Evolutionary conservation across 23 red algal genomes (phyloP), one percentile per base, ranked within the genome.

Genomic region (Gracilaria caudata): DNA sequence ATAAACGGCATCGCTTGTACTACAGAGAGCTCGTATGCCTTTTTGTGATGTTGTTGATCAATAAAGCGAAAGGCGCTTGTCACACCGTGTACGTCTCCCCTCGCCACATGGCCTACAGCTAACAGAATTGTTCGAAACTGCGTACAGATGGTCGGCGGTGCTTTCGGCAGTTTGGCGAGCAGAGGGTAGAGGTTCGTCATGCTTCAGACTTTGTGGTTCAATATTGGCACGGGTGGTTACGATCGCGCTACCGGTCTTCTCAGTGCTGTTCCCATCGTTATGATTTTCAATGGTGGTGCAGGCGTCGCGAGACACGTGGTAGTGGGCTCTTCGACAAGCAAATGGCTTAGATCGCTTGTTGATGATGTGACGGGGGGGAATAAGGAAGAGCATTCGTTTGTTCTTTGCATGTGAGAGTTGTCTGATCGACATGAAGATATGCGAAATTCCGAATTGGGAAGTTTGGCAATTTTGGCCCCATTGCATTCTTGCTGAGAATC

Each of bases 1-100:
- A 88, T 81, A 80, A 95, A 90, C 11, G 87, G 84, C 36, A 80
- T 68, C 13, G 93, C 74, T 74, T 95, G 93, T 24, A 95, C 65
- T 34, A 95, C 36, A 3, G 84, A 65, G 20, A 92, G 68, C 30
- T 95, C 84, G 73, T 90, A 95, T 14, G 85, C 93, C 20, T 80
- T 78, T 9, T 40, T 74, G 9, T 74, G 73, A 33, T 70, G 45
- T 51, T 54, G 8, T 12, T 56, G 38, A 39, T 86, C 73, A 7
- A 95, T 59, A 30, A 79, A 60, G 7, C 40, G 54, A 68, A 95
- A 88, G 6, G 86, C 93, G 43, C 71, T 63, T 17, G 82, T 77
- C 28, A 84, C 83, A 24, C 70, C 76, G 21, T 66, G 46, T 45
- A 70, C 68, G 70, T 95, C 81, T 51, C 93, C 93, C 0, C 35